These are phyloP conservation scores for Pseudogymnoascus sp. DNA, from an alignment of 2,329 filamentous ascomycete genomes.

Conservation along the genomic window DNA sequence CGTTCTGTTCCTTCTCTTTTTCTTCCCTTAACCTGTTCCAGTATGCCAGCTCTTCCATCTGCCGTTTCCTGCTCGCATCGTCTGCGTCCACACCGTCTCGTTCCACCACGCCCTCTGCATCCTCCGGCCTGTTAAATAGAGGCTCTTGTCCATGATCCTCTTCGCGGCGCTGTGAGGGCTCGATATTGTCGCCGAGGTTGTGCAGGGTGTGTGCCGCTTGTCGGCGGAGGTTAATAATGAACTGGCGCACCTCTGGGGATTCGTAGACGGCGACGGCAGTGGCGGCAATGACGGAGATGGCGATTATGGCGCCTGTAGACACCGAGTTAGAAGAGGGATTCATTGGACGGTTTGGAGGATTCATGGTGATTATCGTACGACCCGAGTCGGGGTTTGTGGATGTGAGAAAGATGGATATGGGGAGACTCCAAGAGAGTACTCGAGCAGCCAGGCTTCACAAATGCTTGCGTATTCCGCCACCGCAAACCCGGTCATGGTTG, in stretches of 20 bases:
- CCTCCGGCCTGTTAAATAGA: conserved; percentile 57
- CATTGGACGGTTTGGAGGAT: conserved; percentile 27
- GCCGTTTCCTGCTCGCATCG: conserved; percentile 50
- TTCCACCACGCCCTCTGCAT: conserved; percentile 54
- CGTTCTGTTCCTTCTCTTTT: conserved; percentile 30
- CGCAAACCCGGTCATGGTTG: background rate
- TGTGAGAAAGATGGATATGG: conserved; percentile 10
- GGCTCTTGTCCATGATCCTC: conserved; percentile 32
- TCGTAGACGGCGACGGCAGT: conserved; percentile 45
- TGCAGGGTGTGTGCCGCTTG: conserved; percentile 53
- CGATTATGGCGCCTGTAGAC: conserved; percentile 28
- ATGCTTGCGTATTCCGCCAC: background rate
- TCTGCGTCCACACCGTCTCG: conserved; percentile 51
- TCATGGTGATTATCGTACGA: conserved; percentile 12
- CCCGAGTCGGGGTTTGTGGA: background rate
- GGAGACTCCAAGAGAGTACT: background rate
- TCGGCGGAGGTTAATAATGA: conserved; percentile 52
- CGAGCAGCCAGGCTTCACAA: background rate
- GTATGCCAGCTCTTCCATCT: conserved; percentile 57
- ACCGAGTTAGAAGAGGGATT: conserved; percentile 10
- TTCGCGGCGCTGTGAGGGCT: conserved; percentile 33
- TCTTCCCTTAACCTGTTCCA: conserved; percentile 54
- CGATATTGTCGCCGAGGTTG: conserved; percentile 49
- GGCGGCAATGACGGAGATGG: conserved; percentile 25
- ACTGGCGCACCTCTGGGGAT: conserved; percentile 53